Conservation (phyloP, 2,329 filamentous ascomycete species). For the Gaeumannomyces tritici region DNA sequence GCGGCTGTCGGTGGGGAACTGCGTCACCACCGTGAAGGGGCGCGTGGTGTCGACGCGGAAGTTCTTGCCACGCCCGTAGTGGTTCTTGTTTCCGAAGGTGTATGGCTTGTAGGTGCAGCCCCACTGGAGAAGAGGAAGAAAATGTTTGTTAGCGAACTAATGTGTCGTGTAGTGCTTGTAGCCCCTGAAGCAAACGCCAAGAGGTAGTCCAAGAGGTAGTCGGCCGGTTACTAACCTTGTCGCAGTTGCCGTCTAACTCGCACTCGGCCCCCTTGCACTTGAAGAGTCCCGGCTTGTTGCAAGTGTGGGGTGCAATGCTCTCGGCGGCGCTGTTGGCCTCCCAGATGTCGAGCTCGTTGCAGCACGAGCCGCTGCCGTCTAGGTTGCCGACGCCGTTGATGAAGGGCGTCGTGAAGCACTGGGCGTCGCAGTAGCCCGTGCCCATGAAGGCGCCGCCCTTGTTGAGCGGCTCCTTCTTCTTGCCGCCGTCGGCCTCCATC, state of each 20-base stretch:
- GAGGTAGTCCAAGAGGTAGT: too few relatives aligned
- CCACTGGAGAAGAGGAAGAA: not conserved
- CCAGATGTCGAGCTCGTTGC: slow-evolving; percentile 36
- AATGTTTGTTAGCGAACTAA: too few relatives aligned
- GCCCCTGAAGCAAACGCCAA: too few relatives aligned
- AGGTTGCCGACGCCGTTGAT: slow-evolving; percentile 20
- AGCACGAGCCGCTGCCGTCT: slow-evolving; percentile 27
- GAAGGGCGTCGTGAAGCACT: slow-evolving; percentile 33
- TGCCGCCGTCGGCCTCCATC: slow-evolving; percentile 51
- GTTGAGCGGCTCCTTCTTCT: slow-evolving; percentile 30
- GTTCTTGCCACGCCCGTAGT: not conserved
- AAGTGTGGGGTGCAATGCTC: slow-evolving; percentile 28
- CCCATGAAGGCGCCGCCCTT: slow-evolving; percentile 46
- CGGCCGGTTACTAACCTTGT: slow-evolving; percentile 9
- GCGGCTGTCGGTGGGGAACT: slow-evolving; percentile 25
- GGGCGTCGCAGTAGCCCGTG: slow-evolving; percentile 47
- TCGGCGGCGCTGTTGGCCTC: slow-evolving; percentile 29
- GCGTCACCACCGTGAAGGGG: slow-evolving; percentile 29
- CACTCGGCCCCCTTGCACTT: slow-evolving; percentile 20
- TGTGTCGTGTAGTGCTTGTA: too few relatives aligned
- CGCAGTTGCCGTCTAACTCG: slow-evolving; percentile 14
- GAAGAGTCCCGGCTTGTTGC: slow-evolving; percentile 25
- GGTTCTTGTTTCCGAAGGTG: not conserved
- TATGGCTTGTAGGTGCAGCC: slow-evolving; percentile 20
- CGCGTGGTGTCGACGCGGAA: slow-evolving; percentile 34